A percentile compares a stretch with the other conserved stretches of the same genome.
phyloP scores from a whole-genome alignment of 768 basidiomycete species.

The Leccinum longicurvipes region DNA sequence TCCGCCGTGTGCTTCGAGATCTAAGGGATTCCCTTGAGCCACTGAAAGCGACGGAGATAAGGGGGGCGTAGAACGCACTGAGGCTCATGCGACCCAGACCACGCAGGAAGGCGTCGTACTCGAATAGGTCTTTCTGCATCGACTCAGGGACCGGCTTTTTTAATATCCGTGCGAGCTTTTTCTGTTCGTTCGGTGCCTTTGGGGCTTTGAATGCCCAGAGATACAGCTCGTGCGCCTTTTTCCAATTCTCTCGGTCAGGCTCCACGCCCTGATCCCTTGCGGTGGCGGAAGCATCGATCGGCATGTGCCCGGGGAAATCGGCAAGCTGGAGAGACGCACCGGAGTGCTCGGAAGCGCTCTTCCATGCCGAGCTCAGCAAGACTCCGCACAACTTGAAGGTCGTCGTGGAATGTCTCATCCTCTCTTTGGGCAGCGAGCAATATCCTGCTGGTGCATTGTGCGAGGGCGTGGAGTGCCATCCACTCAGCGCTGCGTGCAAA shows the following conservation, averaged over 20 bases:
- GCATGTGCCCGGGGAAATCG: not conserved
- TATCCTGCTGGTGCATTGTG: conserved; percentile 62
- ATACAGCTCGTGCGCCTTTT: conserved; percentile 56
- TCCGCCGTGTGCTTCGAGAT: conserved; percentile 84
- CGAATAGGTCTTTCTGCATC: conserved; percentile 60
- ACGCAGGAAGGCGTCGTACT: conserved; percentile 70
- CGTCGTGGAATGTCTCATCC: conserved; percentile 32
- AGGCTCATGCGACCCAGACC: conserved; percentile 77
- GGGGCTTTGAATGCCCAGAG: conserved; percentile 64
- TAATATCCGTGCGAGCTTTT: conserved; percentile 55
- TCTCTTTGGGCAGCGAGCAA: conserved; percentile 53
- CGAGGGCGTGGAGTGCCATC: conserved; percentile 70
- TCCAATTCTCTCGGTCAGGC: conserved; percentile 67
- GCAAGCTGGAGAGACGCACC: conserved; percentile 5
- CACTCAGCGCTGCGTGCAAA: conserved; percentile 61
- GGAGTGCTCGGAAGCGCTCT: conserved; percentile 46
- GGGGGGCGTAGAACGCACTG: conserved; percentile 26
- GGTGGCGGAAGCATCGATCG: not conserved
- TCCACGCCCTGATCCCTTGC: conserved; percentile 39
- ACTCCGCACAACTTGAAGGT: conserved; percentile 54
- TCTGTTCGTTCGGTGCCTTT: conserved; percentile 44
- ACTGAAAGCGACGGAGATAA: not conserved
- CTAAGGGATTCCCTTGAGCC: conserved; percentile 30
- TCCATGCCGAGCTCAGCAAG: conserved; percentile 79
- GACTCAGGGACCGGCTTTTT: conserved; percentile 46